These are phyloP conservation scores for Mucuna pruriens DNA, from an alignment of 306 rosid genomes.

Conservation along the genomic window DNA sequence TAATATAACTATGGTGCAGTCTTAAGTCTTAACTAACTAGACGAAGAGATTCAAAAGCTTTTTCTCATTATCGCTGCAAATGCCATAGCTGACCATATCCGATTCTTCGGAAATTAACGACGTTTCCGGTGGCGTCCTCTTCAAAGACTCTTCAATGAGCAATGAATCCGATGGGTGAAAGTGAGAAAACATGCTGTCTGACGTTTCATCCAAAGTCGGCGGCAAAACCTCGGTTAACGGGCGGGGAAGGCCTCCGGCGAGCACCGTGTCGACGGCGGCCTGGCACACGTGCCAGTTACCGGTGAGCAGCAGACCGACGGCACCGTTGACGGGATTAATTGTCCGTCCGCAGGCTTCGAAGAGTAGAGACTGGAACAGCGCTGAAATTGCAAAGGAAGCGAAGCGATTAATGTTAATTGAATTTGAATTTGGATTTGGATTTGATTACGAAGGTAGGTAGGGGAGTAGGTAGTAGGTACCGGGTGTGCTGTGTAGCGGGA, in stretches of 20 bases:
- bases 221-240: slow-evolving; percentile 37
- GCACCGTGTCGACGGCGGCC: slow-evolving; percentile 62
- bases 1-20: not conserved
- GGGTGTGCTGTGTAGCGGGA: slow-evolving; percentile 53
- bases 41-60: slow-evolving; percentile 62
- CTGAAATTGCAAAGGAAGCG: slow-evolving; percentile 25
- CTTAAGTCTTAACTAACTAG: not conserved
- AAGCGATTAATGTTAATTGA: not conserved
- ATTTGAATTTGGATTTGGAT: no score
- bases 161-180: not conserved
- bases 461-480: slow-evolving; percentile 33
- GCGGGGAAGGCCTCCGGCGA: slow-evolving; percentile 55
- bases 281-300: slow-evolving; percentile 79
- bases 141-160: not conserved
- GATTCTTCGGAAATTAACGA: slow-evolving; percentile 53
- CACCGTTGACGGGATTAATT: slow-evolving; percentile 78
- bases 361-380: slow-evolving; percentile 70
- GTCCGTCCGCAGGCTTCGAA: slow-evolving; percentile 82
- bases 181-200: not conserved
- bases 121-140: not conserved
- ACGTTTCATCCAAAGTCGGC: not conserved
- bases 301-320: slow-evolving; percentile 61
- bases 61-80: slow-evolving; percentile 29
- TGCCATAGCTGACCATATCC: slow-evolving; percentile 25
- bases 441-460: no score